These are phyloP conservation scores for Paramecium biaurelia DNA, from an alignment of 73 alveolate genomes.

Conservation along the genomic window DNA sequence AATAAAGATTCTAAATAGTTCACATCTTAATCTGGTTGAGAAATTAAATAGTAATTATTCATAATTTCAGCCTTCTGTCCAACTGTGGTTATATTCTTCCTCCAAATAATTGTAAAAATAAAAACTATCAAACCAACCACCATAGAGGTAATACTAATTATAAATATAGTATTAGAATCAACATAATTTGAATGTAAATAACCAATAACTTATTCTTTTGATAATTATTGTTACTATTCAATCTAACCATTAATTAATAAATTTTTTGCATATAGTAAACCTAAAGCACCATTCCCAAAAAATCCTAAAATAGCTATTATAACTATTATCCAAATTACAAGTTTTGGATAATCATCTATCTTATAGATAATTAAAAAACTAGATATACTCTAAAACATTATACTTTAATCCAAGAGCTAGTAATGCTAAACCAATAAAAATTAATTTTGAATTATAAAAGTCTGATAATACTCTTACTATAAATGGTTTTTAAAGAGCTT, in stretches of 20 bases:
- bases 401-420: neutral
- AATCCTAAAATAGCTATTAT: neutral
- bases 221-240: neutral
- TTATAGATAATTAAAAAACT: neutral
- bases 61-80: conserved; percentile 1
- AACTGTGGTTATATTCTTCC: neutral
- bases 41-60: neutral
- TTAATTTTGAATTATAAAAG: neutral
- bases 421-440: neutral
- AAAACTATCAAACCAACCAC: neutral
- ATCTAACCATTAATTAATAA: neutral
- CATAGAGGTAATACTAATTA: neutral
- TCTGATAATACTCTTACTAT: neutral
- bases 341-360: neutral
- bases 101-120: neutral
- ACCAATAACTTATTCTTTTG: neutral
- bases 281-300: neutral
- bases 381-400: neutral
- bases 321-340: neutral
- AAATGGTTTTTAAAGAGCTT: neutral
- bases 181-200: neutral
- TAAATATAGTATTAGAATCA: neutral
- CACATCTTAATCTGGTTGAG: neutral
- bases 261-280: neutral
- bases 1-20: neutral